A percentile compares a stretch with the other conserved stretches of the same genome.
phyloP scores from a whole-genome alignment of 352 stramenopile genomes.

The Globisporangium okanoganense region DNA sequence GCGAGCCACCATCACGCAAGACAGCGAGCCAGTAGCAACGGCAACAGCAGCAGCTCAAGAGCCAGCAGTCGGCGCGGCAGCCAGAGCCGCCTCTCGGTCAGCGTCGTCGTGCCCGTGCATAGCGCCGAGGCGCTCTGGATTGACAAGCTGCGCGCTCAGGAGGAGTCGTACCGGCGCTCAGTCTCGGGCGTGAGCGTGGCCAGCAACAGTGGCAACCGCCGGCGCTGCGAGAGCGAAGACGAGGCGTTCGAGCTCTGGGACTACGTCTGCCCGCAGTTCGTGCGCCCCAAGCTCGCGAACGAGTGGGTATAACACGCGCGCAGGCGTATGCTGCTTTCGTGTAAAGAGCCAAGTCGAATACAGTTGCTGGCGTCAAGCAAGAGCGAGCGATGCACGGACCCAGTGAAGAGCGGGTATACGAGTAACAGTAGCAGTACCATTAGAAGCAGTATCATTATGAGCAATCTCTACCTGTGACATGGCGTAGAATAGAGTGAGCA shows the following conservation, averaged over 20 bases:
- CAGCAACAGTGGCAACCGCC: not conserved
- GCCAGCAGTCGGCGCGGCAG: not conserved
- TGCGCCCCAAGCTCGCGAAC: slow-evolving; percentile 33
- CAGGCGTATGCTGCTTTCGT: too few relatives aligned
- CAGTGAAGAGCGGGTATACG: not conserved
- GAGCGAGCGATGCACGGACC: too few relatives aligned
- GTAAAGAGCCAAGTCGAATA: too few relatives aligned
- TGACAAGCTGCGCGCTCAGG: slow-evolving; percentile 16
- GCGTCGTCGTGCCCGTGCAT: slow-evolving; percentile 14
- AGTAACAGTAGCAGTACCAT: too few relatives aligned
- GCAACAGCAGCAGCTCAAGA: not conserved
- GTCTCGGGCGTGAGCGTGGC: slow-evolving; percentile 3
- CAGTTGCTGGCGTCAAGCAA: too few relatives aligned
- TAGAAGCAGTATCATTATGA: not conserved
- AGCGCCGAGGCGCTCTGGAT: slow-evolving; percentile 12
- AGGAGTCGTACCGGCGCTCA: slow-evolving; percentile 14
- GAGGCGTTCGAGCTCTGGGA: slow-evolving; percentile 57
- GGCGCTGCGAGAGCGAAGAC: slow-evolving; percentile 17
- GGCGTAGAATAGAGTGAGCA: too few relatives aligned
- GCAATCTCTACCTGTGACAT: too few relatives aligned
- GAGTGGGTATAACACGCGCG: slow-evolving; percentile 35
- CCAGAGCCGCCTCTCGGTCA: slow-evolving; percentile 12
- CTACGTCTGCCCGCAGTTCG: slow-evolving; percentile 45
- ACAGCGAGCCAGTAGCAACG: not conserved
- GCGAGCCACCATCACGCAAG: not conserved